phyloP scores from a whole-genome alignment of 139 green algal species.

The Chlamydomonas sphaeroides region DNA sequence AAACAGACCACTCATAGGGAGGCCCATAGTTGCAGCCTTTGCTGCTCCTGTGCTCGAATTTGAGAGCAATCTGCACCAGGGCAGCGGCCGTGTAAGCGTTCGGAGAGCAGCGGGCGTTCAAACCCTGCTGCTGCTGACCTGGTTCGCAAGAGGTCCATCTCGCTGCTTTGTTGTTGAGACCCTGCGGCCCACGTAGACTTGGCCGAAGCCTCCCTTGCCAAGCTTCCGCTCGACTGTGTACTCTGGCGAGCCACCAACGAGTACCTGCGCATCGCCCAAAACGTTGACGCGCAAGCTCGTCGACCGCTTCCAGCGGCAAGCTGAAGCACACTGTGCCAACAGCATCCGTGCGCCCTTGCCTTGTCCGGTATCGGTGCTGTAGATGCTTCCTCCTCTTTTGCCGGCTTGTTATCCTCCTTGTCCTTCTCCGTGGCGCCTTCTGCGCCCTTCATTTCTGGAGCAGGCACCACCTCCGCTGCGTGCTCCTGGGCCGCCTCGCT shows the following conservation, averaged over 20 bases:
- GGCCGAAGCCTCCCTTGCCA: slow-evolving; percentile 95
- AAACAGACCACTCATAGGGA: slow-evolving; percentile 99
- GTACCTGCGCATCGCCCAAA: slow-evolving; percentile 70
- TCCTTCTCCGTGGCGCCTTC: slow-evolving; percentile 46
- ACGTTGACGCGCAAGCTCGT: too few species aligned
- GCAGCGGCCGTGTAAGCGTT: background rate
- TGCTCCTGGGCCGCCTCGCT: too few species aligned
- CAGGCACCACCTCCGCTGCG: too few species aligned
- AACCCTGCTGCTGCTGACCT: slow-evolving; percentile 55
- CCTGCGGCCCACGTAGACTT: slow-evolving; percentile 89
- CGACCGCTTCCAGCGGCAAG: too few species aligned
- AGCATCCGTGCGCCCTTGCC: slow-evolving; percentile 52
- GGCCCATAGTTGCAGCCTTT: slow-evolving; percentile 99
- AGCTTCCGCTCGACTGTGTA: slow-evolving; percentile 93
- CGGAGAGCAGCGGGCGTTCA: background rate
- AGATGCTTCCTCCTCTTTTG: slow-evolving; percentile 65
- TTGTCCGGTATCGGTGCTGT: slow-evolving; percentile 77
- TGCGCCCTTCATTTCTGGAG: slow-evolving; percentile 30
- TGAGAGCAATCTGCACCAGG: slow-evolving; percentile 87
- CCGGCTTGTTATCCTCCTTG: slow-evolving; percentile 47
- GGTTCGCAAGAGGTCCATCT: slow-evolving; percentile 81
- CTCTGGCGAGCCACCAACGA: slow-evolving; percentile 84
- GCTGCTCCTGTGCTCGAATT: slow-evolving; percentile 96
- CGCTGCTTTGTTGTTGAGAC: slow-evolving; percentile 72
- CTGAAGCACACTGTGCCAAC: too few species aligned